A percentile compares a stretch with the other conserved stretches of the same genome.
These are phyloP conservation scores for Solanum chmielewskii DNA, from an alignment of 257 asterid genomes.

Conservation along the genomic window DNA sequence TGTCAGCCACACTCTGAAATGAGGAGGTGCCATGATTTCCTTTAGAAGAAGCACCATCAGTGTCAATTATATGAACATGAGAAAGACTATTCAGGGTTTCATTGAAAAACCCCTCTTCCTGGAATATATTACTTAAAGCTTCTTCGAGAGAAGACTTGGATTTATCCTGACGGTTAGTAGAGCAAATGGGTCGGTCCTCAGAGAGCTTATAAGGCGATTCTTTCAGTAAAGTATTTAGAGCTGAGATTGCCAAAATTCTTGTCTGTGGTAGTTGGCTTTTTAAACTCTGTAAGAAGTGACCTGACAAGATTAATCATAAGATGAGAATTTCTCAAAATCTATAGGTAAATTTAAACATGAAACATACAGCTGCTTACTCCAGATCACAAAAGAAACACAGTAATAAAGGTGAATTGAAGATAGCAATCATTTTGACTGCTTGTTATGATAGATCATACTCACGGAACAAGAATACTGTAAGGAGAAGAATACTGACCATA, in stretches of 20 bases:
- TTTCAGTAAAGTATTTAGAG: slow-evolving; percentile 83
- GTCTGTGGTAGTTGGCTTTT: slow-evolving; percentile 99
- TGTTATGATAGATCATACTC: not conserved
- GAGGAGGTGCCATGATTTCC: slow-evolving; percentile 70
- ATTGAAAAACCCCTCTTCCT: slow-evolving; percentile 81
- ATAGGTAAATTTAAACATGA: not conserved
- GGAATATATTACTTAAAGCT: slow-evolving; percentile 66
- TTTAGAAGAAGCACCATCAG: slow-evolving; percentile 64
- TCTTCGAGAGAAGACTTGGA: slow-evolving; percentile 78
- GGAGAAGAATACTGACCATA: not conserved
- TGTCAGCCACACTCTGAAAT: slow-evolving; percentile 82
- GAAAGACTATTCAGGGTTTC: slow-evolving; percentile 86
- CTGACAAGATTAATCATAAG: slow-evolving; percentile 34
- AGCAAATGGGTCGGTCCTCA: slow-evolving; percentile 18
- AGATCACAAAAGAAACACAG: not conserved
- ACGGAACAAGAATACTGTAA: not conserved
- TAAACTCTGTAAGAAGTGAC: slow-evolving; percentile 90
- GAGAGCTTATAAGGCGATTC: slow-evolving; percentile 87
- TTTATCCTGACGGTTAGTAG: slow-evolving; percentile 24
- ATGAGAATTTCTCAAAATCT: not conserved
- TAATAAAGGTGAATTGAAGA: not conserved
- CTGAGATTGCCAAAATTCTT: slow-evolving; percentile 93
- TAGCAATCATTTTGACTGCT: not conserved
- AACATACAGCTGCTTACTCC: not conserved
- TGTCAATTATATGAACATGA: slow-evolving; percentile 77